These are phyloP conservation scores for Sporisorium graminicola DNA, from an alignment of 1,284 basidiomycete species.

Conservation along the genomic window DNA sequence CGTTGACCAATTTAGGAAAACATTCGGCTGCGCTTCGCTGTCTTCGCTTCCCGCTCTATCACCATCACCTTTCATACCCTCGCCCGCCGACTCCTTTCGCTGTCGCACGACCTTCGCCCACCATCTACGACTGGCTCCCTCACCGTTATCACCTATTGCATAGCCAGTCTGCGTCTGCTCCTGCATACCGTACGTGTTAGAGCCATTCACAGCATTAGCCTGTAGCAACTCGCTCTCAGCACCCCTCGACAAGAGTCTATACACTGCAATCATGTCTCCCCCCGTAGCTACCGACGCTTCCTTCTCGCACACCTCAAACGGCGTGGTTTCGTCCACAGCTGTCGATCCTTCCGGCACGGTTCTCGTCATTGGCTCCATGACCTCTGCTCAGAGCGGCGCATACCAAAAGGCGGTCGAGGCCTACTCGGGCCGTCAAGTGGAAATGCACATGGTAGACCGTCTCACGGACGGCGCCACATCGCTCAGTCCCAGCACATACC, in stretches of 20 bases:
- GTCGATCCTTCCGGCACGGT: constrained; percentile 44
- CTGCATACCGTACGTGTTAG: not conserved
- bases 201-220: no score
- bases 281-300: constrained; percentile 43
- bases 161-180: not conserved
- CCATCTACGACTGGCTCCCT: not conserved
- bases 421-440: constrained; percentile 52
- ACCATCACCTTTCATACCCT: not conserved
- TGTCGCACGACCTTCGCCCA: not conserved
- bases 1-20: no score
- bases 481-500: constrained; percentile 46
- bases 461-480: constrained; percentile 61
- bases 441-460: constrained; percentile 69
- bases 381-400: constrained; percentile 55
- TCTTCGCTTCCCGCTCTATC: not conserved
- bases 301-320: constrained; percentile 43
- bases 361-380: constrained; percentile 65
- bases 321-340: constrained; percentile 42
- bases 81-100: not conserved
- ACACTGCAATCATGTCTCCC: constrained; percentile 31
- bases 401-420: constrained; percentile 62
- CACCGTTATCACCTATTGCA: not conserved
- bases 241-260: not conserved
- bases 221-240: not conserved
- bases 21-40: not conserved